Conservation (phyloP, 2,329 filamentous ascomycete species). For the Pseudocercospora eumusae region DNA sequence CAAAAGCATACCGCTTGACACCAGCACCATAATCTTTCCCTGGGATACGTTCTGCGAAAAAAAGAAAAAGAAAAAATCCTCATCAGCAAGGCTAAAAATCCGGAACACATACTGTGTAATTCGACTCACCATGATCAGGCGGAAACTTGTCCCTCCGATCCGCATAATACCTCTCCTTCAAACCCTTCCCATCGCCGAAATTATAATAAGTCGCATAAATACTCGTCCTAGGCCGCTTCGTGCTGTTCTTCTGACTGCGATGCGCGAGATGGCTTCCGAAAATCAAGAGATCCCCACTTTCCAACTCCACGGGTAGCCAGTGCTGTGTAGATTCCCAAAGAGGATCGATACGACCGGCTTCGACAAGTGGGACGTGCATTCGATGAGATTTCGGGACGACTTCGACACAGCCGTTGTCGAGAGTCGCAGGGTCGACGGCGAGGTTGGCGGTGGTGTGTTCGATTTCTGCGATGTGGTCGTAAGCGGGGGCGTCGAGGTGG, state of each 20-base stretch:
- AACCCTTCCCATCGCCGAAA: constrained; percentile 42
- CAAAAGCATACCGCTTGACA: constrained; percentile 32
- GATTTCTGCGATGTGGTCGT: constrained; percentile 47
- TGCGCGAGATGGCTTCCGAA: constrained; percentile 48
- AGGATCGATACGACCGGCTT: constrained; percentile 41
- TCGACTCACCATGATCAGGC: constrained; percentile 41
- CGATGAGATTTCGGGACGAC: constrained; percentile 45
- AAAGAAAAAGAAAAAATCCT: too few species aligned
- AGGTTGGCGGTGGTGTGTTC: constrained; percentile 46
- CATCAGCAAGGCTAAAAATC: constrained; percentile 12
- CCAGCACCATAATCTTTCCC: constrained; percentile 33
- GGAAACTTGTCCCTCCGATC: constrained; percentile 47
- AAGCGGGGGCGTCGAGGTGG: constrained; percentile 47
- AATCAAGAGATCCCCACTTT: constrained; percentile 42
- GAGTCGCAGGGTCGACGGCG: constrained; percentile 43
- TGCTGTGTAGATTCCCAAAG: constrained; percentile 41
- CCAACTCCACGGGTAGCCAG: constrained; percentile 42
- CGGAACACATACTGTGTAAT: background rate
- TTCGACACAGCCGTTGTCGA: constrained; percentile 45
- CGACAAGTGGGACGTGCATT: constrained; percentile 41
- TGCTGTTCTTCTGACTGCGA: constrained; percentile 42
- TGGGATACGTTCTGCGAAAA: constrained; percentile 24
- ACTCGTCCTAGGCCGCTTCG: constrained; percentile 41
- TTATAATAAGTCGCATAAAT: constrained; percentile 50
- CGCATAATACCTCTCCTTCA: constrained; percentile 48